Evolutionary conservation across 192 early-diverging fungal genomes (phyloP).

Genomic region (Coemansia sp.): DNA sequence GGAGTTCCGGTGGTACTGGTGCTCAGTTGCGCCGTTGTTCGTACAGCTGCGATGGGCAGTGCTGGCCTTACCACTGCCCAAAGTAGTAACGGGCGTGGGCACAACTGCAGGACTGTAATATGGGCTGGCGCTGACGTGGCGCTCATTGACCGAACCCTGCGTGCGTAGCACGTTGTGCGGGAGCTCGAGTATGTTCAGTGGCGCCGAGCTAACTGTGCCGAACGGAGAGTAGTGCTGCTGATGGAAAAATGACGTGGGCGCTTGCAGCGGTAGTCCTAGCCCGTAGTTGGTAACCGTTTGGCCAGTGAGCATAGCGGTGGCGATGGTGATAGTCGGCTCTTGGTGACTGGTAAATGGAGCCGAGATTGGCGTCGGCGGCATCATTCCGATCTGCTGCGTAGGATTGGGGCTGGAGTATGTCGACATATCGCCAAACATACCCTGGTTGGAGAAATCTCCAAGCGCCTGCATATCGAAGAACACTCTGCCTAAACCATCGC

Average conservation of each 20-base stretch:
- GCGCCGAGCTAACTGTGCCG: conserved; percentile 36
- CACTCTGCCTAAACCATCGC: conserved; percentile 26
- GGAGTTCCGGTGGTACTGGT: conserved; percentile 55
- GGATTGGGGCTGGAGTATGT: too few species aligned
- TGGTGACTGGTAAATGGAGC: too few species aligned
- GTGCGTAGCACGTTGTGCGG: not conserved
- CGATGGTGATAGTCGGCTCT: too few species aligned
- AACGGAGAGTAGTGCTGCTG: not conserved
- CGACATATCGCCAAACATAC: not conserved
- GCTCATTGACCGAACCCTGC: not conserved
- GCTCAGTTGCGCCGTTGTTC: not conserved
- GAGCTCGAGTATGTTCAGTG: conserved; percentile 49
- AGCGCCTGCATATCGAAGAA: conserved; percentile 34
- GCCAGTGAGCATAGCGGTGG: too few species aligned
- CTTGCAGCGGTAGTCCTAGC: conserved; percentile 19
- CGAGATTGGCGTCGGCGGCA: too few species aligned
- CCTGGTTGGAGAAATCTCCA: conserved; percentile 5
- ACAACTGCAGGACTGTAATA: too few species aligned
- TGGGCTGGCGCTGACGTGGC: not conserved
- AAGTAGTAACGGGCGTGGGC: too few species aligned
- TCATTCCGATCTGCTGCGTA: too few species aligned
- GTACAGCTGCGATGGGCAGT: conserved; percentile 20
- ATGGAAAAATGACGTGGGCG: not conserved
- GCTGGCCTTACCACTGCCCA: conserved; percentile 2
- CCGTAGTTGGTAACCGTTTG: not conserved